Base-by-base conservation (phyloP, 495 filamentous ascomycete genomes). In the Xylaria venustula region DNA sequence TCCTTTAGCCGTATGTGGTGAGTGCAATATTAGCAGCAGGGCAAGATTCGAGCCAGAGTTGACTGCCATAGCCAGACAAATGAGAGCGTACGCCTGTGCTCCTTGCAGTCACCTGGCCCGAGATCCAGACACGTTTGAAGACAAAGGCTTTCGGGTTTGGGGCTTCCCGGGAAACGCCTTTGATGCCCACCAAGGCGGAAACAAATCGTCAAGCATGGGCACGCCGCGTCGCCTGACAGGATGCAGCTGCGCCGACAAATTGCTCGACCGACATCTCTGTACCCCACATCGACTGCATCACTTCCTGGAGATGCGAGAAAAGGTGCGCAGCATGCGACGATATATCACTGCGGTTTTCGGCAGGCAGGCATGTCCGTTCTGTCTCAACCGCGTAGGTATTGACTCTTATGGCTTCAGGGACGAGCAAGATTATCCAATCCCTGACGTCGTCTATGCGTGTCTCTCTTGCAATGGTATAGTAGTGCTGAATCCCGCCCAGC, bases 261-360 rank as follows among this genome's bases (percentile, higher is more conserved):
- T 67, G 0, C 1, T 65, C 1, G 60, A 47, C 1, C 59, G 49
- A 2, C 14, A 25, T 11, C 20, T 67, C 2, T 70, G 67, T 62
- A 53, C 8, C 5, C 48, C 64, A 1, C 67, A 70, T 41, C 52
- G 67, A 3, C 25, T 65, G 0, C 5, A 47, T 36, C 46, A 61
- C 17, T 9, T 60, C 4, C 17, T 58, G 11, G 34, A 53, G 0
- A 11, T 63, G 20, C 36, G 41, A 1, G 7, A 0, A 2, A n/a
- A 22, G 26, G 34, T 56, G 25, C 22, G 51, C 46, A 1, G 28
- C 28, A 17, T 46, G 25, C 8, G 17, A 3, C 3, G 32, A 7
- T 36, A 15, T n/a, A 49, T 41, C 0, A 7, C 26, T 2, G 25
- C 4, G 0, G n/a, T 0, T 0, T 32, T 54, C 0, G 62, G 64